Conservation (phyloP, 2,329 filamentous ascomycete genomes). For the Aciculosporium take region DNA sequence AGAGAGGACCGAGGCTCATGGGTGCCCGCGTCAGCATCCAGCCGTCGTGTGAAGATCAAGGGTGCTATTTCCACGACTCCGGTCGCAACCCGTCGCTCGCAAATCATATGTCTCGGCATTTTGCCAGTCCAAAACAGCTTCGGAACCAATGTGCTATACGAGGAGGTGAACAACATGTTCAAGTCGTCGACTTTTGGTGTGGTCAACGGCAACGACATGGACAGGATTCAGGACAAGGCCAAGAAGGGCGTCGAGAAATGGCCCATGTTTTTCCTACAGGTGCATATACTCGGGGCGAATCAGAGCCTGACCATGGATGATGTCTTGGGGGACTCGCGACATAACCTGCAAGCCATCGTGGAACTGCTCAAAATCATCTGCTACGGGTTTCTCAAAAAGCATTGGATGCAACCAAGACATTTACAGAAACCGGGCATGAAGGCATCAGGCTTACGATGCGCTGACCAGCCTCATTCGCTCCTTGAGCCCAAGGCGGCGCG, state of each 20-base stretch:
- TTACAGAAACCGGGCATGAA: conserved; percentile 7
- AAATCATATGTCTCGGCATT: conserved; percentile 72
- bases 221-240: conserved; percentile 31
- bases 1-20: conserved; percentile 41
- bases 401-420: conserved; percentile 49
- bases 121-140: conserved; percentile 43
- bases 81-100: conserved; percentile 53
- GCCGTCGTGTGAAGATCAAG: conserved; percentile 44
- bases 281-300: conserved; percentile 27
- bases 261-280: conserved; percentile 78
- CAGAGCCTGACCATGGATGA: conserved; percentile 22
- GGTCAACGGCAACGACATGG: conserved; percentile 29
- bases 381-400: conserved; percentile 58
- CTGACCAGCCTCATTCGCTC: background rate
- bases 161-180: conserved; percentile 68
- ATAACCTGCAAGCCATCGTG: conserved; percentile 31
- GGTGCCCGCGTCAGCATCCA: conserved; percentile 56
- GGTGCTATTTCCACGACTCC: conserved; percentile 61
- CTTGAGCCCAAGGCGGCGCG: background rate
- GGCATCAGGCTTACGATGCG: background rate
- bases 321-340: conserved; percentile 30
- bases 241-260: conserved; percentile 63
- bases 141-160: conserved; percentile 54
- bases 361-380: conserved; percentile 56
- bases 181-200: conserved; percentile 61